Conservation (phyloP, 1,284 basidiomycete species). For the Apiotrichum sp. region DNA sequence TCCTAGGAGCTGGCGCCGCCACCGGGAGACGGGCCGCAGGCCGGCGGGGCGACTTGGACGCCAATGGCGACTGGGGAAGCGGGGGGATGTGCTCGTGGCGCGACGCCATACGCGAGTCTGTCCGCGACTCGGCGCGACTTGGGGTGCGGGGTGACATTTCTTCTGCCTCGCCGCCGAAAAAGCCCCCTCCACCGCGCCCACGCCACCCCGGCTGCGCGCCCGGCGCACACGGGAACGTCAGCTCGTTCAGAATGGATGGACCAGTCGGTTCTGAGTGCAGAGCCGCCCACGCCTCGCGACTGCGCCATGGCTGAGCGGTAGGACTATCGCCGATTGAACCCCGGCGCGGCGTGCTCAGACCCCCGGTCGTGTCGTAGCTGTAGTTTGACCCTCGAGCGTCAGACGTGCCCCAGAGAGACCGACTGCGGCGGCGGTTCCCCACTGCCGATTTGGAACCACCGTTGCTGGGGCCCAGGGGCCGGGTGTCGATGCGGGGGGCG, state of each 20-base stretch:
- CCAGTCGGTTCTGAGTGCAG: slow-evolving; percentile 14
- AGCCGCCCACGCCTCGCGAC: slow-evolving; percentile 30
- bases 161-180: slow-evolving; percentile 10
- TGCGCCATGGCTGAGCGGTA: slow-evolving; percentile 31
- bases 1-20: too few relatives aligned
- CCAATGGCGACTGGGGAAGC: too few relatives aligned
- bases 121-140: background rate
- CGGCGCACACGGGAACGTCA: slow-evolving; percentile 11
- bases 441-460: too few relatives aligned
- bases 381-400: background rate
- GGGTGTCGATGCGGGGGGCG: too few relatives aligned
- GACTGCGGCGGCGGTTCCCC: background rate
- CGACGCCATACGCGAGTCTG: too few relatives aligned
- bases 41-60: too few relatives aligned
- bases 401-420: background rate
- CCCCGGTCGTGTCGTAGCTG: background rate
- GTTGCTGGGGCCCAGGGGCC: too few relatives aligned
- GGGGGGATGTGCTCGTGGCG: too few relatives aligned
- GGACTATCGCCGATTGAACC: background rate
- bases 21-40: too few relatives aligned
- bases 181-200: slow-evolving; percentile 14
- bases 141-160: background rate
- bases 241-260: slow-evolving; percentile 4
- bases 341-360: background rate
- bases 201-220: slow-evolving; percentile 13